phyloP scores from a whole-genome alignment of 257 asterid species.

The Penstemon davidsonii region DNA sequence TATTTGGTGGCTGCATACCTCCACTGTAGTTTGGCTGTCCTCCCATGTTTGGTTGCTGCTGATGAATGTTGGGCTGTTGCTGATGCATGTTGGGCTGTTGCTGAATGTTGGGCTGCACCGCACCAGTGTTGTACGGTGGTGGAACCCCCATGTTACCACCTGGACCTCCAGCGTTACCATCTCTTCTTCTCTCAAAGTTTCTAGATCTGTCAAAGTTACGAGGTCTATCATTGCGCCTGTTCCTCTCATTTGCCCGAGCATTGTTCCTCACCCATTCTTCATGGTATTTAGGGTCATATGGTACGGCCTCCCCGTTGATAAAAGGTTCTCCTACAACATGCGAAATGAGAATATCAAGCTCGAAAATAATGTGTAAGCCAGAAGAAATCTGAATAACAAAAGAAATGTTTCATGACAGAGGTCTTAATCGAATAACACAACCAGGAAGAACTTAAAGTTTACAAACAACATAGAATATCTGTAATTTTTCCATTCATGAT shows the following conservation, averaged over 20 bases:
- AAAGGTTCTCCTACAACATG: constrained; percentile 83
- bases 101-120: constrained; percentile 31
- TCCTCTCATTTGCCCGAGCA: constrained; percentile 78
- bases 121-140: constrained; percentile 32
- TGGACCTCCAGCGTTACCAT: constrained; percentile 34
- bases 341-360: constrained; percentile 7
- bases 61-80: constrained; percentile 17
- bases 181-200: constrained; percentile 62
- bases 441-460: not conserved
- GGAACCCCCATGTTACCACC: constrained; percentile 31
- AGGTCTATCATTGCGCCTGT: constrained; percentile 80
- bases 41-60: constrained; percentile 4
- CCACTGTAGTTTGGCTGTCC: too few relatives aligned
- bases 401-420: not conserved
- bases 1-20: not conserved
- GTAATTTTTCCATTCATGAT: not conserved
- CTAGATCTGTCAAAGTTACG: constrained; percentile 72
- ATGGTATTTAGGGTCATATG: constrained; percentile 88
- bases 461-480: not conserved
- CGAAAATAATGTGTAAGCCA: not conserved
- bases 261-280: constrained; percentile 97
- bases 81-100: constrained; percentile 30
- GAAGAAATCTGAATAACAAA: not conserved
- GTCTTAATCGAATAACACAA: not conserved
- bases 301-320: constrained; percentile 93